phyloP scores from a whole-genome alignment of 352 stramenopile genomes.

The Globisporangium abappressorium region DNA sequence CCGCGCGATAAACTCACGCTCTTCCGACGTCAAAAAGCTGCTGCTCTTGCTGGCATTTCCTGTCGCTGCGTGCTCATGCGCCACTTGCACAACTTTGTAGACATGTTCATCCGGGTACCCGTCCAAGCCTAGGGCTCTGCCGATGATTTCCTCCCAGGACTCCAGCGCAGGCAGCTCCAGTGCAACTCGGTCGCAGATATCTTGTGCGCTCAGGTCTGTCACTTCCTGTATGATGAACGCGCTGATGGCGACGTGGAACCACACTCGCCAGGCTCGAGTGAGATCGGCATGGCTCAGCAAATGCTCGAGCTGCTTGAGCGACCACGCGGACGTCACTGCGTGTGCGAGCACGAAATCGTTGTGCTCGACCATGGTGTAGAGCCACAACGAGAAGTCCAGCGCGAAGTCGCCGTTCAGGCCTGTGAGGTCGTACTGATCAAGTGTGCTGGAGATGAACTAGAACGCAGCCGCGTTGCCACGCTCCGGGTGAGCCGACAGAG shows the following conservation, averaged over 20 bases:
- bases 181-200: constrained; percentile 23
- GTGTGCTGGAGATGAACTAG: constrained; percentile 7
- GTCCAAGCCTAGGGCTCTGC: constrained; percentile 26
- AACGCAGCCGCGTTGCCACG: constrained; percentile 20
- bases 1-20: constrained; percentile 44
- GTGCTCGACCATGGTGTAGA: constrained; percentile 26
- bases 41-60: background rate
- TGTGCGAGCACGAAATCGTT: constrained; percentile 41
- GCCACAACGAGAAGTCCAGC: constrained; percentile 30
- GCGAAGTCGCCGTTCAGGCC: constrained; percentile 23
- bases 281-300: constrained; percentile 20
- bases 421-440: constrained; percentile 25
- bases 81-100: constrained; percentile 68
- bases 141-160: constrained; percentile 42
- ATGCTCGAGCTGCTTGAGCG: constrained; percentile 34
- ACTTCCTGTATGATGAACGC: constrained; percentile 28
- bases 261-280: constrained; percentile 31
- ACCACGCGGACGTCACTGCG: constrained; percentile 32
- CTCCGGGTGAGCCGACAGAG: constrained; percentile 22
- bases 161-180: constrained; percentile 23
- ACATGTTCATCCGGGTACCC: constrained; percentile 53
- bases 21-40: constrained; percentile 26
- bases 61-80: constrained; percentile 24
- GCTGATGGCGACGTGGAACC: constrained; percentile 28
- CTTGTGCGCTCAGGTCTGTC: constrained; percentile 25